Evolutionary conservation across 495 filamentous ascomycete species (phyloP).

Genomic region (Astrocystis sublimbata): DNA sequence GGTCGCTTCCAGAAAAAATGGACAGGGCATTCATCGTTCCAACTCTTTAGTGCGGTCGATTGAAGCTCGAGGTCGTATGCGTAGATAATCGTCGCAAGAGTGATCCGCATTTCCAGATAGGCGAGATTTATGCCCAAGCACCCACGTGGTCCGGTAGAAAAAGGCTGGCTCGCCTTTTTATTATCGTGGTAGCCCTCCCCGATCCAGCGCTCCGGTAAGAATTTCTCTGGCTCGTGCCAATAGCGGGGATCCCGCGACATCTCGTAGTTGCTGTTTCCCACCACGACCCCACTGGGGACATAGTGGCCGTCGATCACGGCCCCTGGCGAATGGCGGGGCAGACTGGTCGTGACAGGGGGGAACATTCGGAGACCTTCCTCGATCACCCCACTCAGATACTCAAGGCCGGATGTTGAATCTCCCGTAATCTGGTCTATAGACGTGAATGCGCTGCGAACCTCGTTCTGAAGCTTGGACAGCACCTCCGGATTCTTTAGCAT

Average conservation of each 20-base stretch:
- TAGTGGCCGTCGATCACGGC: conserved; percentile 24
- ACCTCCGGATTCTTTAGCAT: not conserved
- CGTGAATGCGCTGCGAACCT: conserved; percentile 17
- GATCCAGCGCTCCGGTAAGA: conserved; percentile 29
- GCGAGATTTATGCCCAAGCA: not conserved
- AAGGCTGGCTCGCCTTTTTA: conserved; percentile 32
- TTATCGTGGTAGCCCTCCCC: conserved; percentile 28
- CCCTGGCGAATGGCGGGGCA: conserved; percentile 20
- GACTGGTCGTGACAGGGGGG: conserved; percentile 19
- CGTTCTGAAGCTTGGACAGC: conserved; percentile 33
- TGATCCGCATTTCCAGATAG: not conserved
- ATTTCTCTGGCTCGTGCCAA: conserved; percentile 25
- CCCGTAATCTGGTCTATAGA: conserved; percentile 16
- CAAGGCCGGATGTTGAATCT: conserved; percentile 20
- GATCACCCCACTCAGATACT: conserved; percentile 40
- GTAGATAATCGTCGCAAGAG: not conserved
- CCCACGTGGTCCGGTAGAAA: conserved; percentile 17
- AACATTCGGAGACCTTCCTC: conserved; percentile 41
- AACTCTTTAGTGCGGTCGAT: not conserved
- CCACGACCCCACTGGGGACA: conserved; percentile 31
- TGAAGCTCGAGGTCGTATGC: not conserved
- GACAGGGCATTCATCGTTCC: not conserved
- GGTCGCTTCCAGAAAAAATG: not conserved
- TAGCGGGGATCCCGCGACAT: conserved; percentile 27
- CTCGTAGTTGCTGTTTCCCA: conserved; percentile 30